Evolutionary conservation across 2,329 filamentous ascomycete species (phyloP).

Genomic region (Fusarium solani-melongenae): DNA sequence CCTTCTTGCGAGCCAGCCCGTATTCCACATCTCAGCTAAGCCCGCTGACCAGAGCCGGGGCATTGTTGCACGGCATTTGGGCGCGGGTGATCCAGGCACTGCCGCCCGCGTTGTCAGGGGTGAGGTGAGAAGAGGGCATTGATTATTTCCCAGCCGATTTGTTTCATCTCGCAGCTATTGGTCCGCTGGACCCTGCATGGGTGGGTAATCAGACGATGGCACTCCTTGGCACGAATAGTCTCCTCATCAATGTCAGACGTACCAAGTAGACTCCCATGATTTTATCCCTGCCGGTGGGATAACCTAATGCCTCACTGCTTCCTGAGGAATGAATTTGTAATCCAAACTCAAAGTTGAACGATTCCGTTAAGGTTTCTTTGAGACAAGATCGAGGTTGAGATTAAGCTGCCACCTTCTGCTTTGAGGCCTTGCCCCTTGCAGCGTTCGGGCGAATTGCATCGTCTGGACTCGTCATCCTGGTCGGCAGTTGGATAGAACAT

Average conservation of each 20-base stretch:
- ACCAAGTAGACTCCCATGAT: not conserved
- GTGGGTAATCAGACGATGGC: conserved; percentile 30
- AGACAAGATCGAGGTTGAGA: conserved; percentile 12
- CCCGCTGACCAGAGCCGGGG: not conserved
- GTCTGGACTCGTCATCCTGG: conserved; percentile 25
- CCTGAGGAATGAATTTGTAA: not conserved
- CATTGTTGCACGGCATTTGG: not conserved
- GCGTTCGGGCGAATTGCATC: conserved; percentile 11
- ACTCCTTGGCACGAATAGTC: conserved; percentile 10
- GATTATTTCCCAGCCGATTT: conserved; percentile 4
- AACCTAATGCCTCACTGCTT: not conserved
- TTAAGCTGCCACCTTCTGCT: conserved; percentile 29
- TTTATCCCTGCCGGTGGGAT: not conserved
- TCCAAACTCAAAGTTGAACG: not conserved
- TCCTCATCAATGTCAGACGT: conserved; percentile 6
- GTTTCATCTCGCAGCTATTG: conserved; percentile 30
- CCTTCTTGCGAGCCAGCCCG: not conserved
- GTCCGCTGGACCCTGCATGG: not conserved
- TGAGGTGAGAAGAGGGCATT: not conserved
- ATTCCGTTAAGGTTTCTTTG: not conserved
- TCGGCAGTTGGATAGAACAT: conserved; percentile 28
- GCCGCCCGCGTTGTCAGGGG: not conserved
- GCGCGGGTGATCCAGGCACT: not conserved
- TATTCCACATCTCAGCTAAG: conserved; percentile 1
- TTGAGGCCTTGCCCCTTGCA: conserved; percentile 16